Base-by-base conservation (phyloP, 2,329 filamentous ascomycete genomes). In the Microsporum audouinii region DNA sequence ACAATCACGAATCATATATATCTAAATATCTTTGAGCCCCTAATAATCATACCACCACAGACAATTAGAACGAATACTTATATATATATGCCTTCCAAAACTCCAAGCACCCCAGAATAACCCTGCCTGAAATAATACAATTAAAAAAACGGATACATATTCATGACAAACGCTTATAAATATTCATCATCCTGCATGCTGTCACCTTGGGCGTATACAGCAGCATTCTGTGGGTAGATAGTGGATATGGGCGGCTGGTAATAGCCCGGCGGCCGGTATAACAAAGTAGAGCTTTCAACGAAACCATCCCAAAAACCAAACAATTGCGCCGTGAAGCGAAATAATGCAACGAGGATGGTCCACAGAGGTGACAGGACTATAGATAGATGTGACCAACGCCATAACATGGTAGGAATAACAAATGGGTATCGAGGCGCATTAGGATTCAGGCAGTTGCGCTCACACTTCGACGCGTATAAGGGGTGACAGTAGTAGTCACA, bases 361-460 rank as follows among this genome's bases (percentile, higher is more conserved):
- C 71, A 65, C 12, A 74, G 34, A 0, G 73, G 72, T 4, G 47
- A 58, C 56, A 61, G 47, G 23, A 64, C 38, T 6, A 31, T 59
- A 0, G 70, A 73, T 4, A 76, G 63, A 65, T 73, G 72, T 14
- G 73, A 72, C 76, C 76, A 78, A 29, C 76, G 75, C 70, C 71
- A 80, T 2, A 83, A 61, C 67, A 84, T 75, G 2, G 80, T 84
- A 2, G 80, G 79, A 3, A 83, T 74, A 3, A 83, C 81, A 63
- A 78, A 82, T 0, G 82, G 82, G 58, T 78, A 81, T 27, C 72
- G 67, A 0, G 83, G 82, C 7, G 80, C 80, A 63, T 82, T 72
- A 23, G 76, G 76, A 49, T 77, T 72, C 38, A 82, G 72, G 59
- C 79, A 80, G 62, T 78, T 80, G 27, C 78, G 79, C 39, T 75